Percentiles rank a stretch among this genome's conserved stretches.
Conservation (phyloP, 1,284 basidiomycete species). For the Volvariella surrecta region DNA sequence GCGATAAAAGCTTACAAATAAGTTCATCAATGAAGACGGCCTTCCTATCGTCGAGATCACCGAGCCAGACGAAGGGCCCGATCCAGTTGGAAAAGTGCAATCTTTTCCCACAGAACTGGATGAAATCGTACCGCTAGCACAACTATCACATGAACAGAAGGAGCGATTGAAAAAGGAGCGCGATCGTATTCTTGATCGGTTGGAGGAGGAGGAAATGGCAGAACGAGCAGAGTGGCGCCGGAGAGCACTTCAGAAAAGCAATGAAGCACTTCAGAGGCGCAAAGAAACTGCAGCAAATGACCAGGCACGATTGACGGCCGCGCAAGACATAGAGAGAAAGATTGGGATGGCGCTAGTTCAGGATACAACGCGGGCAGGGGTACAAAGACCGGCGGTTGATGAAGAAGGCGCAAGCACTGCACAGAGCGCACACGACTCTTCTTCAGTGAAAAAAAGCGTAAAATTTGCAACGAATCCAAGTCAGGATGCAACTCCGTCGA, state of each 20-base stretch:
- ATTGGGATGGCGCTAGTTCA: constrained; percentile 63
- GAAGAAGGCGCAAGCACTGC: constrained; percentile 17
- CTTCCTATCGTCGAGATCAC: constrained; percentile 70
- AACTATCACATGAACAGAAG: constrained; percentile 38
- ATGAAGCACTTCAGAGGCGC: constrained; percentile 38
- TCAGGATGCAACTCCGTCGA: not conserved
- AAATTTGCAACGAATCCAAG: constrained; percentile 41
- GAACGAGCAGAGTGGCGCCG: constrained; percentile 33
- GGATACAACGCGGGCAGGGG: constrained; percentile 33
- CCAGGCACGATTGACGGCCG: constrained; percentile 40
- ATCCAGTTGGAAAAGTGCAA: not conserved
- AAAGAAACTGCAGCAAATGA: constrained; percentile 42
- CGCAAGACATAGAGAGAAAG: constrained; percentile 61
- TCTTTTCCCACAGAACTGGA: constrained; percentile 28
- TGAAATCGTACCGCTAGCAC: constrained; percentile 35
- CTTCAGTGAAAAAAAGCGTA: constrained; percentile 48
- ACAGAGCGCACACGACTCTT: constrained; percentile 12
- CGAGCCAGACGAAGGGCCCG: constrained; percentile 33
- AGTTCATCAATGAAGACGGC: constrained; percentile 70
- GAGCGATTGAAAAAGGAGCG: constrained; percentile 45
- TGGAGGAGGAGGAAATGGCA: constrained; percentile 60
- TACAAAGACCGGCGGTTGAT: constrained; percentile 25
- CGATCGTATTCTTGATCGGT: constrained; percentile 53
- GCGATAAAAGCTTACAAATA: constrained; percentile 13
- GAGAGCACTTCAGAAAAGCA: constrained; percentile 30